Evolutionary conservation across 352 stramenopile species (phyloP).

Genomic region (Phytophthora brassicae): DNA sequence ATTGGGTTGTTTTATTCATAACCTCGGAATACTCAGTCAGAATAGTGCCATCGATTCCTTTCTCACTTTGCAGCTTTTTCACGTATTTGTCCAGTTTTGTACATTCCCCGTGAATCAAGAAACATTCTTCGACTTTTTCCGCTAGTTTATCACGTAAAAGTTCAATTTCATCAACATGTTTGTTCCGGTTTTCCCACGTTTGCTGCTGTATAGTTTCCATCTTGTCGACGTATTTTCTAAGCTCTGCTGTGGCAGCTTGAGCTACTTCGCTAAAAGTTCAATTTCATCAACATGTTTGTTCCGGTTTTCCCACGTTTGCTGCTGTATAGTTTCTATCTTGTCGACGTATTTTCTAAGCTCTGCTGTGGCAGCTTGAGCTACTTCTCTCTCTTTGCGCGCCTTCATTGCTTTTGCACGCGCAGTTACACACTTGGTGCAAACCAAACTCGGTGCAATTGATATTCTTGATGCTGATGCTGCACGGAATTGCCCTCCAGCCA

Average conservation of each 20-base stretch:
- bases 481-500: conserved; percentile 43
- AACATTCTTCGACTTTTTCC: conserved; percentile 21
- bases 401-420: conserved; percentile 20
- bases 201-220: conserved; percentile 32
- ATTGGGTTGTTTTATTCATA: conserved; percentile 19
- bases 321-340: conserved; percentile 31
- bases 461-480: conserved; percentile 15
- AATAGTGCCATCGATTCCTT: neutral
- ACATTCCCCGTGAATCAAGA: conserved; percentile 8
- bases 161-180: conserved; percentile 22
- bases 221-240: conserved; percentile 33
- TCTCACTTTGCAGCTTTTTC: conserved; percentile 7
- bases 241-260: conserved; percentile 17
- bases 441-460: neutral
- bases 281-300: conserved; percentile 23
- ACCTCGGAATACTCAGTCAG: neutral
- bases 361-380: conserved; percentile 8
- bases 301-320: conserved; percentile 37
- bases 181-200: conserved; percentile 33
- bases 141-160: conserved; percentile 21
- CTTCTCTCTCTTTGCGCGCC: conserved; percentile 19
- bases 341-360: conserved; percentile 34
- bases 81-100: conserved; percentile 24
- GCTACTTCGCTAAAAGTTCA: conserved; percentile 13
- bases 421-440: conserved; percentile 28